Evolutionary conservation across 2,329 filamentous ascomycete species (phyloP), one percentile per base, ranked within the genome.

Genomic region (Colletotrichum lupini): DNA sequence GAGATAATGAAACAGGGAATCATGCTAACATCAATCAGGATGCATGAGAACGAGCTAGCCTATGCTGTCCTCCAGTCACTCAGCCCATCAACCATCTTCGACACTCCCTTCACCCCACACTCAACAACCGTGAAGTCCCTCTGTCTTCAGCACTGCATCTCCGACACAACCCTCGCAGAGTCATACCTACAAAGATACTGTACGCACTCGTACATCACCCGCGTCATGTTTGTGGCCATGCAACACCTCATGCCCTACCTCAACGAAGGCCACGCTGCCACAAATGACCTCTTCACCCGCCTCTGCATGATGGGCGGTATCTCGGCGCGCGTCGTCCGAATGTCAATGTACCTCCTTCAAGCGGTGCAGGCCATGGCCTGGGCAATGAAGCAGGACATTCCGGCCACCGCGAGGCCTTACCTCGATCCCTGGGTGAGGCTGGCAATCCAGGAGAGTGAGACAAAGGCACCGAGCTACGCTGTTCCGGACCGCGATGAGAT

Each of bases 1-100:
- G 19, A 11, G n/a, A 11, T 11, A 8, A 8, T 12, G 12, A 5
- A n/a, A 8, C 12, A 12, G 0, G 32, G 4, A 6, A 26, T 5
- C 9, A 30, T 35, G 14, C 37, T 67, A 4, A 67, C 35, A 7
- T 12, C 11, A 7, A n/a, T 5, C 1, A 73, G 71, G 56, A 73
- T 73, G 67, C 67, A 73, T 14, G 71, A 73, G 4, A 73, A 73
- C 28, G 71, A 73, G n/a, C 37, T 73, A 3, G 71, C 71, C 28
- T 73, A 73, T 52, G 7, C 56, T 4, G 55, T 73, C 8, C 67
- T 73, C 1, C 61, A 70, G 26, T 56, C 71, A 6, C 67, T 73
- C 4, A 32, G 61, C 4, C 71, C 71, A 3, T 60, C 71, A 9
- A 55, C 67, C 4, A 56, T 24, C 14, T 73, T 73, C 37, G 60